These are phyloP conservation scores for Bryoglossum gracile DNA, from an alignment of 495 filamentous ascomycete genomes.

Conservation along the genomic window DNA sequence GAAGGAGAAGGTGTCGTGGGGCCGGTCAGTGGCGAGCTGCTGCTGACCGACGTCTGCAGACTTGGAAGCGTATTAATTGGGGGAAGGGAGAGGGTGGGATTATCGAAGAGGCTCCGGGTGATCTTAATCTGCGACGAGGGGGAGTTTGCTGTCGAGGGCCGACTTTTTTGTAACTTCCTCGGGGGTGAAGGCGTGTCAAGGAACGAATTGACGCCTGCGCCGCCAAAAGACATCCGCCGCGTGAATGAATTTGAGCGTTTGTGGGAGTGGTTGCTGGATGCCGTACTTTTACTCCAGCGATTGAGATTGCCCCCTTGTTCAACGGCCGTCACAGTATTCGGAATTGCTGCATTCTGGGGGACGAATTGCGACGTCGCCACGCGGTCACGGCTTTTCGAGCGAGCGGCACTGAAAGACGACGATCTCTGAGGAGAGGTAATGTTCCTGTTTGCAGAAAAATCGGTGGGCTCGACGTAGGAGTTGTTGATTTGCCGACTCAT, in stretches of 20 bases:
- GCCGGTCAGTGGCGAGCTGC: constrained; percentile 17
- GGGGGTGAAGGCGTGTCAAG: constrained; percentile 23
- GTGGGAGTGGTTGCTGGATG: constrained; percentile 53
- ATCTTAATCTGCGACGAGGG: constrained; percentile 24
- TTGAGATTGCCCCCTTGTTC: constrained; percentile 35
- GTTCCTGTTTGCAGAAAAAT: background rate
- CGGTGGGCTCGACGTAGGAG: constrained; percentile 8
- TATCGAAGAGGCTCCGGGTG: constrained; percentile 19
- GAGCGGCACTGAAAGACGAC: constrained; percentile 1
- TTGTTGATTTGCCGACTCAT: constrained; percentile 9
- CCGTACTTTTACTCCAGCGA: constrained; percentile 74
- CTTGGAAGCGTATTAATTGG: constrained; percentile 22
- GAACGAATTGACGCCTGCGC: constrained; percentile 26
- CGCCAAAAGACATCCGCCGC: constrained; percentile 44
- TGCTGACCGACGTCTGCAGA: constrained; percentile 16
- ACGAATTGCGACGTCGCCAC: background rate
- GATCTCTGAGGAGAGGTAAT: constrained; percentile 3
- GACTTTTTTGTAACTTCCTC: constrained; percentile 28
- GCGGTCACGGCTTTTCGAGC: constrained; percentile 13
- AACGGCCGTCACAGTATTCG: constrained; percentile 8
- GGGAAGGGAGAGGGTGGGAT: constrained; percentile 10
- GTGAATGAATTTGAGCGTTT: constrained; percentile 46
- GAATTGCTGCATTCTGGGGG: constrained; percentile 10
- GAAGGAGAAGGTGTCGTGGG: constrained; percentile 27
- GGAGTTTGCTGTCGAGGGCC: constrained; percentile 25